These are phyloP conservation scores for Dothideomycetidae sp. DNA, from an alignment of 2,329 filamentous ascomycete species.

Conservation along the genomic window DNA sequence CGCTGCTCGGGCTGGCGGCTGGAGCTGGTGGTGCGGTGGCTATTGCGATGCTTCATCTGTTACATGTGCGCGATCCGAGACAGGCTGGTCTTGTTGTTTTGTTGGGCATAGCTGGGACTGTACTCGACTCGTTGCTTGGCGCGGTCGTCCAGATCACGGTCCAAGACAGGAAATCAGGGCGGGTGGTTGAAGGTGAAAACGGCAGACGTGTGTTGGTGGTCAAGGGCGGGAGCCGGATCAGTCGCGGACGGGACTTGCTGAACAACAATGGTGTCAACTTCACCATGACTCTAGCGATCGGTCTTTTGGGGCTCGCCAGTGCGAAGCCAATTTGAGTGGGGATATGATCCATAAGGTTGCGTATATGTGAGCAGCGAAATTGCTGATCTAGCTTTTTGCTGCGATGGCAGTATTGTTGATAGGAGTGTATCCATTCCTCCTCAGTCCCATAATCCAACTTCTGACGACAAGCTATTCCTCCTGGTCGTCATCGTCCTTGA, in stretches of 20 bases:
- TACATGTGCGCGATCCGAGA: background rate
- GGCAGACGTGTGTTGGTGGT: slow-evolving; percentile 35
- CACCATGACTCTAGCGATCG: slow-evolving; percentile 77
- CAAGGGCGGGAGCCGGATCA: slow-evolving; percentile 26
- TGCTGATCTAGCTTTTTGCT: too few species aligned
- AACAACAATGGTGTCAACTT: slow-evolving; percentile 97
- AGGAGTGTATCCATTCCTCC: too few species aligned
- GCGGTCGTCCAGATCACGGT: slow-evolving; percentile 77
- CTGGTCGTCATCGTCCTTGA: too few species aligned
- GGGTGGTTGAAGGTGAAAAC: slow-evolving; percentile 67
- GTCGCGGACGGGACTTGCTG: slow-evolving; percentile 58
- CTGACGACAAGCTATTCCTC: too few species aligned
- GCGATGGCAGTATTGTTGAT: too few species aligned
- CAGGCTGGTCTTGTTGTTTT: background rate
- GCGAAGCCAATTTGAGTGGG: too few species aligned
- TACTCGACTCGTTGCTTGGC: slow-evolving; percentile 79
- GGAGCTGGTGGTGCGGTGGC: slow-evolving; percentile 58
- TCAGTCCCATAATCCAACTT: too few species aligned
- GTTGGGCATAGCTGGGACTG: slow-evolving; percentile 41
- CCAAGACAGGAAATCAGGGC: slow-evolving; percentile 66
- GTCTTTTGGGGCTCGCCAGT: slow-evolving; percentile 33
- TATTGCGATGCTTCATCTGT: slow-evolving; percentile 33
- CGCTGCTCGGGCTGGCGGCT: slow-evolving; percentile 55
- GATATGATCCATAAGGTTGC: too few species aligned
- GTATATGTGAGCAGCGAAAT: too few species aligned